Conservation (phyloP, 352 stramenopile species). For the Globisporangium abappressorium region DNA sequence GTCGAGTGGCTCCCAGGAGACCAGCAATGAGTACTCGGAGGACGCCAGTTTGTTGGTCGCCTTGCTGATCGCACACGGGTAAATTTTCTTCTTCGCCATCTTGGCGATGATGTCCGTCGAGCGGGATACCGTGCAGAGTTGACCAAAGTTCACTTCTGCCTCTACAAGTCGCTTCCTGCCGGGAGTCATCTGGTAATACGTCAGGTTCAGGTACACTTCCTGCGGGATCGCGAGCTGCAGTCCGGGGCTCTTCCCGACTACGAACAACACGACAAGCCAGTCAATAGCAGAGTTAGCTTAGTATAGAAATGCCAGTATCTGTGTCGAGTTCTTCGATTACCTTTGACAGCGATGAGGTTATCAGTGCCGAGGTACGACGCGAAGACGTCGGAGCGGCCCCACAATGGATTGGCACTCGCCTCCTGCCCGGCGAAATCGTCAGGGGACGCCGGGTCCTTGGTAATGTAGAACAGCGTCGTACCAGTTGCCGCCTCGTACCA, state of each 20-base stretch:
- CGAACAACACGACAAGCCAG: neutral
- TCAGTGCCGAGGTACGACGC: slow-evolving; percentile 52
- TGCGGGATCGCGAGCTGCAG: slow-evolving; percentile 53
- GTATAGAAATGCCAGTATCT: neutral
- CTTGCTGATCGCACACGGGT: slow-evolving; percentile 56
- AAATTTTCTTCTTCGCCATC: slow-evolving; percentile 70
- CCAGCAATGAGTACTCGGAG: slow-evolving; percentile 80
- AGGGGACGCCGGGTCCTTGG: slow-evolving; percentile 56
- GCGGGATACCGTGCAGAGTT: slow-evolving; percentile 67
- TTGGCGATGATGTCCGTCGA: slow-evolving; percentile 57
- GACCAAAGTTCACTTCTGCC: slow-evolving; percentile 66
- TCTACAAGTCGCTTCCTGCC: slow-evolving; percentile 64
- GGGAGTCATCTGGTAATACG: slow-evolving; percentile 72
- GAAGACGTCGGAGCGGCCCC: slow-evolving; percentile 60
- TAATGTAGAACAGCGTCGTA: slow-evolving; percentile 89
- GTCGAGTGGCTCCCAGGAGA: slow-evolving; percentile 86
- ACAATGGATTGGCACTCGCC: slow-evolving; percentile 26
- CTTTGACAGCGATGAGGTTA: slow-evolving; percentile 72
- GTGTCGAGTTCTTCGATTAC: slow-evolving; percentile 25
- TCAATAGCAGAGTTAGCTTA: slow-evolving; percentile 1
- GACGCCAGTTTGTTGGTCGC: slow-evolving; percentile 63
- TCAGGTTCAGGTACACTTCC: slow-evolving; percentile 74
- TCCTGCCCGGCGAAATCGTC: slow-evolving; percentile 58
- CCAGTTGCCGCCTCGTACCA: slow-evolving; percentile 86
- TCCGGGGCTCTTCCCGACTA: slow-evolving; percentile 44